Conservation (phyloP, 2,329 filamentous ascomycete species). For the Fusarium nygamai region DNA sequence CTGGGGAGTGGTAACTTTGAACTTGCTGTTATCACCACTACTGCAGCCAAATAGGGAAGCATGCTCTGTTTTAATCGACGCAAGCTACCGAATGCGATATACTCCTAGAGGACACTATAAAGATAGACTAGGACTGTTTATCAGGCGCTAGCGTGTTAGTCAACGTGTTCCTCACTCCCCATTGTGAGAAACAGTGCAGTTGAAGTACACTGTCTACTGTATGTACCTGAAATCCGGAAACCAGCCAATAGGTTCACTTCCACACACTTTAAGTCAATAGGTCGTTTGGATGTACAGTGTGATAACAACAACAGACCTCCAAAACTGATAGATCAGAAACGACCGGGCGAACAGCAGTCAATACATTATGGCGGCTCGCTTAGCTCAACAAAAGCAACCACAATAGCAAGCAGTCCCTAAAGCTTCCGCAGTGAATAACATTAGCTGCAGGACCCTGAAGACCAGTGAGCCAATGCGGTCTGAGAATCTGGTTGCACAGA, state of each 20-base stretch:
- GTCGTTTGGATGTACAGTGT: not conserved
- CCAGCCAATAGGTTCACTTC: not conserved
- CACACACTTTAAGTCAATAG: too few species aligned
- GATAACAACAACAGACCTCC: accelerated
- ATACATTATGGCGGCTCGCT: not conserved
- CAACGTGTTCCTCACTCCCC: not conserved
- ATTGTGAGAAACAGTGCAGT: not conserved
- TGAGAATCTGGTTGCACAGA: not conserved
- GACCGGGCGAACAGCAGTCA: not conserved
- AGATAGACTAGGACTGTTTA: accelerated
- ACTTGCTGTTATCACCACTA: too few species aligned
- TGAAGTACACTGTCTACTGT: not conserved
- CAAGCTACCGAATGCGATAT: not conserved
- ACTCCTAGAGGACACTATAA: accelerated
- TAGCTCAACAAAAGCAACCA: not conserved
- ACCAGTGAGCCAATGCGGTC: not conserved
- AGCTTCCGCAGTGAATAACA: accelerated
- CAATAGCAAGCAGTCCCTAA: not conserved
- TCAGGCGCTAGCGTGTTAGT: accelerated
- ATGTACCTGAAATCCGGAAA: accelerated
- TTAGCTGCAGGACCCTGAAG: not conserved
- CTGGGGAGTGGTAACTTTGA: accelerated
- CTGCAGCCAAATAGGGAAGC: accelerated
- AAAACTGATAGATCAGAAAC: not conserved
- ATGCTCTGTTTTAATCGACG: not conserved